Conservation (phyloP, 2,329 filamentous ascomycete genomes). For the Aspergillus carbonarius region DNA sequence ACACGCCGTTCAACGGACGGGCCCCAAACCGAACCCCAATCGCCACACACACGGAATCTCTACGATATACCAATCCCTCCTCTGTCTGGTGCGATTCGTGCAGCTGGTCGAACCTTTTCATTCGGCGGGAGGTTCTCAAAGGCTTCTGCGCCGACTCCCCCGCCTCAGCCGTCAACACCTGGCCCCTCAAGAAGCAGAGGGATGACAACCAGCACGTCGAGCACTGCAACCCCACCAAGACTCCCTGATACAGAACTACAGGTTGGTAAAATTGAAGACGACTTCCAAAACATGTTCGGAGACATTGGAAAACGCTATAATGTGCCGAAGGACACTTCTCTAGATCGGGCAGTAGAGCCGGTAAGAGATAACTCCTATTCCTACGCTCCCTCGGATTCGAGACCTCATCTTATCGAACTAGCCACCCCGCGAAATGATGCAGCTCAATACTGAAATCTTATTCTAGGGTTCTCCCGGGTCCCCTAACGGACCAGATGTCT, state of each 20-base stretch:
- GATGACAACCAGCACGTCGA: slow-evolving; percentile 53
- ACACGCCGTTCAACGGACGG: slow-evolving; percentile 57
- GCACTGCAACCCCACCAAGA: slow-evolving; percentile 53
- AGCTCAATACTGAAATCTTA: slow-evolving; percentile 18
- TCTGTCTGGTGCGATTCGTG: slow-evolving; percentile 43
- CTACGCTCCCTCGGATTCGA: background rate
- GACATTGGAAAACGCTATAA: slow-evolving; percentile 40
- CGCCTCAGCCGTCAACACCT: slow-evolving; percentile 25
- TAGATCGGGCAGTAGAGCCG: slow-evolving; percentile 18
- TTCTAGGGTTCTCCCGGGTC: slow-evolving; percentile 26
- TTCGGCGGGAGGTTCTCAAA: slow-evolving; percentile 49
- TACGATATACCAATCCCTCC: slow-evolving; percentile 45
- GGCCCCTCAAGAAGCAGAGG: slow-evolving; percentile 44
- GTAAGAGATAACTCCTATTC: slow-evolving; percentile 20
- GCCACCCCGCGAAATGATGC: background rate
- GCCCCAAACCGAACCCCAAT: slow-evolving; percentile 39
- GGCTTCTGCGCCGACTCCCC: slow-evolving; percentile 23
- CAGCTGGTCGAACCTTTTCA: slow-evolving; percentile 54
- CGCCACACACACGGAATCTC: slow-evolving; percentile 38
- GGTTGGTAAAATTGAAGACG: slow-evolving; percentile 42
- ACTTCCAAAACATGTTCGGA: slow-evolving; percentile 56
- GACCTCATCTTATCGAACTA: background rate
- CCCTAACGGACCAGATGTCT: slow-evolving; percentile 18
- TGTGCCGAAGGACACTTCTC: slow-evolving; percentile 25
- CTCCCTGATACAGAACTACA: slow-evolving; percentile 47